Evolutionary conservation across 495 filamentous ascomycete species (phyloP).

Genomic region (Neurospora sp.): DNA sequence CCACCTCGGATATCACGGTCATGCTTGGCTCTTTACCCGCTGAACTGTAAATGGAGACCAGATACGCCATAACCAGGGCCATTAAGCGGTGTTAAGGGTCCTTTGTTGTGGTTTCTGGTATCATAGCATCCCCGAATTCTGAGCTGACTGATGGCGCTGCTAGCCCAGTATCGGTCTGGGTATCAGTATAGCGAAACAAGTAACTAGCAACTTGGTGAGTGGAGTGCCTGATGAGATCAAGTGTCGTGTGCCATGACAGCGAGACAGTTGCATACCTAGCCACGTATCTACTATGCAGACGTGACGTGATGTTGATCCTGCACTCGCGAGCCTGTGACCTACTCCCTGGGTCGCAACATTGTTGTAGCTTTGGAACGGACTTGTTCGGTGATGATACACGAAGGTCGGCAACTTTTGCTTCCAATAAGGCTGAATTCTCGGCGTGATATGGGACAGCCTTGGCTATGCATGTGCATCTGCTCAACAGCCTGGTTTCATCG

Average conservation of each 20-base stretch:
- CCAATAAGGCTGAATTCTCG: background rate
- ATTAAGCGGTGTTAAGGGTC: background rate
- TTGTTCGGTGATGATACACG: background rate
- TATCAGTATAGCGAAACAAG: background rate
- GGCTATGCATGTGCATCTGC: background rate
- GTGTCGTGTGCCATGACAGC: background rate
- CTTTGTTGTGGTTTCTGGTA: background rate
- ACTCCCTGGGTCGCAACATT: background rate
- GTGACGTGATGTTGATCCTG: background rate
- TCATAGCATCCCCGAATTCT: background rate
- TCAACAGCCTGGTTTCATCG: background rate
- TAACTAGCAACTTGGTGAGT: background rate
- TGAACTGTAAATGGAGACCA: background rate
- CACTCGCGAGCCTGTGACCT: background rate
- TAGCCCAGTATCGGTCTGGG: background rate
- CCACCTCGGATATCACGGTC: background rate
- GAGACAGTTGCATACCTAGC: background rate
- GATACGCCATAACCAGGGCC: background rate
- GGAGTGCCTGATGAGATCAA: background rate
- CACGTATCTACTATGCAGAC: background rate
- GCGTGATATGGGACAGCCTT: background rate
- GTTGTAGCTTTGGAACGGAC: background rate
- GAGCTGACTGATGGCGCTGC: background rate
- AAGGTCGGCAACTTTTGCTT: background rate
- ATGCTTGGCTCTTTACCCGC: background rate